phyloP scores from a whole-genome alignment of 306 rosid species.

The Quercus gilva region DNA sequence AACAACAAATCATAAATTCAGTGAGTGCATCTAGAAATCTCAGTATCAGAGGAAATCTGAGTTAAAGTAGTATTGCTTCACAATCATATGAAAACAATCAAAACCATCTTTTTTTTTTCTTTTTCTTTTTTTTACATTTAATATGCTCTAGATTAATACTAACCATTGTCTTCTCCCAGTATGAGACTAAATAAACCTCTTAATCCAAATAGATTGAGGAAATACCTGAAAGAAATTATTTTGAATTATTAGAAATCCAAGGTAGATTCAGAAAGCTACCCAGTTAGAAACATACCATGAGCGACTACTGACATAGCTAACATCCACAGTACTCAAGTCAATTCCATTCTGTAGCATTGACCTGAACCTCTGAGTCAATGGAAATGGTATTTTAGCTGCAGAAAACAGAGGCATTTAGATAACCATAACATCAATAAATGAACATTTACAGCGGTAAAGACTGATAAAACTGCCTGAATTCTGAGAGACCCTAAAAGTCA shows the following conservation, averaged over 20 bases:
- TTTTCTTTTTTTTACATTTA: neutral
- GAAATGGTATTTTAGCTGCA: conserved; percentile 98
- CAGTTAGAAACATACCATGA: conserved; percentile 62
- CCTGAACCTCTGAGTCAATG: conserved; percentile 95
- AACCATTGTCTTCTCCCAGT: conserved; percentile 99
- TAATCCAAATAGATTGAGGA: conserved; percentile 92
- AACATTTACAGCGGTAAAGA: neutral
- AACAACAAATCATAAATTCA: conserved; percentile 20
- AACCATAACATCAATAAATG: neutral
- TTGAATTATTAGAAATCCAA: conserved; percentile 10
- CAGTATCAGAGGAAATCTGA: neutral
- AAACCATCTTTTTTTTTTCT: neutral
- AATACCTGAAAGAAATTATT: conserved; percentile 63
- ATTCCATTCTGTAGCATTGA: conserved; percentile 97
- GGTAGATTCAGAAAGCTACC: neutral
- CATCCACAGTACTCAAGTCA: conserved; percentile 99
- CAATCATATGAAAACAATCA: neutral
- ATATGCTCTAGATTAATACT: conserved; percentile 27
- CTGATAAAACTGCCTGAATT: too few species aligned
- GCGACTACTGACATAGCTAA: conserved; percentile 99
- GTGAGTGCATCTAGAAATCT: conserved; percentile 8
- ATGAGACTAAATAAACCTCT: conserved; percentile 98
- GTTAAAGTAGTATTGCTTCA: neutral
- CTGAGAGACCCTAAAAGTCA: neutral
- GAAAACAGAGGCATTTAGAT: conserved; percentile 17